A percentile compares a stretch with the other conserved stretches of the same genome.
These are phyloP conservation scores for Sclerotinia spermophila DNA, from an alignment of 2,329 filamentous ascomycete species.

Conservation along the genomic window DNA sequence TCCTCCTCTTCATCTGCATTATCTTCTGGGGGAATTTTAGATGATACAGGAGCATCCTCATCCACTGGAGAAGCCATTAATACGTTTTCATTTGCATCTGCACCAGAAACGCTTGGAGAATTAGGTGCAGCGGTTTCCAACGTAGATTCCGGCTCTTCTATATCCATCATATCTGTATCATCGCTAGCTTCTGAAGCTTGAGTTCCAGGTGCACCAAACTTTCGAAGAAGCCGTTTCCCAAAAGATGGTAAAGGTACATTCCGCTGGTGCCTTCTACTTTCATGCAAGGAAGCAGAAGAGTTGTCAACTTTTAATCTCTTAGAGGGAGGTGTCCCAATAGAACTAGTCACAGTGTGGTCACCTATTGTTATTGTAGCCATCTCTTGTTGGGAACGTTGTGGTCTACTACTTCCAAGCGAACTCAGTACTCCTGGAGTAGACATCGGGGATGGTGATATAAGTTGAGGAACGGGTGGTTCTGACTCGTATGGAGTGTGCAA, in stretches of 20 bases:
- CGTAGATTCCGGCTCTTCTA: conserved; percentile 18
- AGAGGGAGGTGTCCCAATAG: conserved; percentile 31
- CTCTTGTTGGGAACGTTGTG: conserved; percentile 27
- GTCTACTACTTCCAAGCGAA: conserved; percentile 27
- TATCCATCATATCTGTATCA: conserved; percentile 31
- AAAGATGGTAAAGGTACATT: conserved; percentile 29
- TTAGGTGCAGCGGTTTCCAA: conserved; percentile 24
- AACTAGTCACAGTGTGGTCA: conserved; percentile 35
- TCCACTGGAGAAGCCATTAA: conserved; percentile 20
- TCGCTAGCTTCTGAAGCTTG: conserved; percentile 19
- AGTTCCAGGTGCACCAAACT: conserved; percentile 34
- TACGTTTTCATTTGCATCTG: conserved; percentile 16
- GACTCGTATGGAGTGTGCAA: not conserved
- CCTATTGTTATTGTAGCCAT: conserved; percentile 38
- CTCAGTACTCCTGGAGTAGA: conserved; percentile 27
- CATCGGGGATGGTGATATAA: conserved; percentile 31
- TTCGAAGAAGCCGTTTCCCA: conserved; percentile 33
- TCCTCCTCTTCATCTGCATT: conserved; percentile 18
- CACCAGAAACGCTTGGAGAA: conserved; percentile 15
- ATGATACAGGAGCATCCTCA: conserved; percentile 8
- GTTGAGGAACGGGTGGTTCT: conserved; percentile 28
- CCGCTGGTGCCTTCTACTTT: not conserved
- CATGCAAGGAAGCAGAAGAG: conserved; percentile 14
- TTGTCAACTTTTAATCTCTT: conserved; percentile 29
- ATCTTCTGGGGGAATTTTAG: not conserved